These are phyloP conservation scores for Phytophthora capsici DNA, from an alignment of 352 stramenopile species.

Conservation along the genomic window DNA sequence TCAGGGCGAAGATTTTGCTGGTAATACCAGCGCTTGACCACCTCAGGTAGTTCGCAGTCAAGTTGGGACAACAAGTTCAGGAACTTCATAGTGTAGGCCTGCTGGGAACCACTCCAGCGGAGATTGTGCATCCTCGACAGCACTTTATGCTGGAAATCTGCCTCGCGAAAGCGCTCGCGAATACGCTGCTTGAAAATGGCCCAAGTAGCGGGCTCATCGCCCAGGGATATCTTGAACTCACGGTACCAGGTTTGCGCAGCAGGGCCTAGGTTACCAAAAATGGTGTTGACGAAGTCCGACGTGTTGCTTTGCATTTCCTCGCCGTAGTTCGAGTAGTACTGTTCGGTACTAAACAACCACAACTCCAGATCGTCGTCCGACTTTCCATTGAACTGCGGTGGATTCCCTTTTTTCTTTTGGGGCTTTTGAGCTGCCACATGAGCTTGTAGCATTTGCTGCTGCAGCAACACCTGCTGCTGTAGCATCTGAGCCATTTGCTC, in stretches of 20 bases:
- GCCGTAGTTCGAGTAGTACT: background rate
- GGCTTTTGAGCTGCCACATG: background rate
- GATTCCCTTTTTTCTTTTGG: background rate
- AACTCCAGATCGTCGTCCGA: background rate
- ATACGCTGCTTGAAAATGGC: slow-evolving; percentile 4
- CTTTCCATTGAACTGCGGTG: background rate
- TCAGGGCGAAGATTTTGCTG: slow-evolving; percentile 10
- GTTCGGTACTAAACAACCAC: background rate
- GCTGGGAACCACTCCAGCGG: background rate
- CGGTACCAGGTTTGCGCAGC: background rate
- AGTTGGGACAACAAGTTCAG: slow-evolving; percentile 7
- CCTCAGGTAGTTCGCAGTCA: background rate
- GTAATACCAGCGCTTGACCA: slow-evolving; percentile 8
- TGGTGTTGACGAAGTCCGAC: background rate
- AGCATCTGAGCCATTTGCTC: slow-evolving; percentile 7
- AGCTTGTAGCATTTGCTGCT: slow-evolving; percentile 16
- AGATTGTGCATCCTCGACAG: background rate
- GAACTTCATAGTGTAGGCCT: slow-evolving; percentile 8
- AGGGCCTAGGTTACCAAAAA: background rate
- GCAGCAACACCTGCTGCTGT: slow-evolving; percentile 13
- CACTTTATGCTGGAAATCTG: slow-evolving; percentile 5
- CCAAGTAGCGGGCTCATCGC: slow-evolving; percentile 17
- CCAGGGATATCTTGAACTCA: slow-evolving; percentile 16
- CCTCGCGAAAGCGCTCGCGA: too few species aligned
- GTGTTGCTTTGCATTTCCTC: background rate